Percentiles rank a stretch among this genome's conserved stretches.
Conservation (phyloP, 441 rosid species). For the Hura crepitans region DNA sequence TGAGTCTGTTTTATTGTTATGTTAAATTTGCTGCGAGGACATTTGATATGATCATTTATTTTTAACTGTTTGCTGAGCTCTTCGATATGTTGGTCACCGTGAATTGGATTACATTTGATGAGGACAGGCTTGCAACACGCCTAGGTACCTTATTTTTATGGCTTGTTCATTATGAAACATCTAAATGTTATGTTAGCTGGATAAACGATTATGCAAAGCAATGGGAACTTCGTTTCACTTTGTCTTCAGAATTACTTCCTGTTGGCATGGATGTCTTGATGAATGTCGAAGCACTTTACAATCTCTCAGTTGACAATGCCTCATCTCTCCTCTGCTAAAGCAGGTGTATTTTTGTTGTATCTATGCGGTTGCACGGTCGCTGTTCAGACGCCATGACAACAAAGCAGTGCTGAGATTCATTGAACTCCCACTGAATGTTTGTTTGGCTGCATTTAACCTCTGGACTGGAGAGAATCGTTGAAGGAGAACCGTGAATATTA, state of each 20-base stretch:
- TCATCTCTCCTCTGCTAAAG: slow-evolving; percentile 27
- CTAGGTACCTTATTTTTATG: not conserved
- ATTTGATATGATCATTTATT: too few relatives aligned
- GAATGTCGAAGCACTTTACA: slow-evolving; percentile 29
- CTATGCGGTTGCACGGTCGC: slow-evolving; percentile 33
- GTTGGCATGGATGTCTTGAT: slow-evolving; percentile 39
- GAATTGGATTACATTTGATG: too few relatives aligned
- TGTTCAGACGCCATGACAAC: slow-evolving; percentile 5
- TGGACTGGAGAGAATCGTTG: slow-evolving; percentile 37
- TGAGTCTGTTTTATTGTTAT: too few relatives aligned
- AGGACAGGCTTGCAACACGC: too few relatives aligned
- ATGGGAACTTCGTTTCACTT: slow-evolving; percentile 15
- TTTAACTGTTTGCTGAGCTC: too few relatives aligned
- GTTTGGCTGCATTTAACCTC: slow-evolving; percentile 33
- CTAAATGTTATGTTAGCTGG: slow-evolving; percentile 22
- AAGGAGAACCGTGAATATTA: slow-evolving; percentile 21
- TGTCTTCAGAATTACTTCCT: slow-evolving; percentile 35
- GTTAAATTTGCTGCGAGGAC: too few relatives aligned
- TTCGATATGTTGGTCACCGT: too few relatives aligned
- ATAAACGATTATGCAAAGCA: slow-evolving; percentile 8
- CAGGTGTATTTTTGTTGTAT: slow-evolving; percentile 25
- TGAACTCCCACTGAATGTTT: slow-evolving; percentile 21
- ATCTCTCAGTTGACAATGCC: slow-evolving; percentile 9
- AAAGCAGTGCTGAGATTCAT: slow-evolving; percentile 18
- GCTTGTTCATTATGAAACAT: slow-evolving; percentile 26